Base-by-base conservation (phyloP, 768 basidiomycete genomes). In the Clavulina sp. region DNA sequence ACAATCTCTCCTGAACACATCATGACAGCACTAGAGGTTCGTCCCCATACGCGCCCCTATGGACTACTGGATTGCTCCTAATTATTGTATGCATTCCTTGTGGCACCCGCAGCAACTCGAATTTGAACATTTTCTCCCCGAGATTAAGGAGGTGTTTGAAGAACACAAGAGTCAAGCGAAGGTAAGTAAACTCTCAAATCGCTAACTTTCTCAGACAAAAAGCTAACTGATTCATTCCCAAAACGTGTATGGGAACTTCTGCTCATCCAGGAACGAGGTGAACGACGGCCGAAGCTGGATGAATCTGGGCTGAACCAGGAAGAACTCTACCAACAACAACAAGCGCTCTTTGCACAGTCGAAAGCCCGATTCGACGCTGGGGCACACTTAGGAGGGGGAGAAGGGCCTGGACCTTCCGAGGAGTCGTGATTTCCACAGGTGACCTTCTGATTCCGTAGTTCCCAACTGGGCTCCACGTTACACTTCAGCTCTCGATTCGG, bases 1-100 rank as follows among this genome's bases (percentile, higher is more conserved):
- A 99, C 95, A 1, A 97, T 99, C 59, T 84, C 89, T 3, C 95
- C 95, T 1, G 95, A 99, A 60, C 95, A 99, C 62, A 91, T 97
- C 41, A 82, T 96, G 29, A 70, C 74, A 23, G 95, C 95, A 4
- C 70, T 99, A 52, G 88, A 88, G 70, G 92, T 85, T 52, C 49
- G 72, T 65, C 18, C 50, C 49, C 51, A 40, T 44, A 28, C n/a
- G 28, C 31, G 16, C 13, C 21, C 36, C 36, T 38, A 13, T 38
- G 36, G 36, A 38, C 34, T 38, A 38, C 34, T 38, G 34, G 34
- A 19, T 19, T 38, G 19, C 19, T 38, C 9, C 34, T 9, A 38
- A 38, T 38, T 9, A 38, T 19, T 38, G 34, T 9, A 38, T 38
- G 34, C 9, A 38, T 38, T 9, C 19, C 26, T 6, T 44, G 31